Base-by-base conservation (phyloP, 768 basidiomycete genomes). In the Suillus discolor region DNA sequence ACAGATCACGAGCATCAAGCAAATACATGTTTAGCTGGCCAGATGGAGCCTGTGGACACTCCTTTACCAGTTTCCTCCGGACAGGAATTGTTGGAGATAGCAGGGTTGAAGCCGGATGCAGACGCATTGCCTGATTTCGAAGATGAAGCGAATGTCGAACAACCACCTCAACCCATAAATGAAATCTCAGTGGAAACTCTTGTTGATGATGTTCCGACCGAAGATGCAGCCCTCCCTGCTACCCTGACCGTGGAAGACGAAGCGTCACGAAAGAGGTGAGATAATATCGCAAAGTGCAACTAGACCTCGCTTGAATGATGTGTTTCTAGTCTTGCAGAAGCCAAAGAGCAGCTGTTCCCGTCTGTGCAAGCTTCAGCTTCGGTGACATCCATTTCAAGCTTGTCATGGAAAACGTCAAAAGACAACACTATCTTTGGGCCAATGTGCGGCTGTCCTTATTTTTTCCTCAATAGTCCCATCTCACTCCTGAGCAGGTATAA, bases 371-470 rank as follows among this genome's bases (percentile, higher is more conserved):
- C 71, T 39, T 57, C 63, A 60, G 72, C 62, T 72, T 75, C 65
- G 63, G 49, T n/a, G 31, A 70, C 1, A 12, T 64, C 77, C 4
- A 70, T 72, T 9, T 87, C 84, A 77, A 84, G 78, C 65, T 77
- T 78, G 44, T 79, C 84, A n/a, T 60, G 59, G 59, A 60, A 39
- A 18, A 60, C 59, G 12, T 20, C 59, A 31, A 42, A 60, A 60
- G 59, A 42, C 28, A 42, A 60, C 18, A 89, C 89, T 1, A 90
- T 90, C 34, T 90, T 90, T 69, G 88, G 87, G 25, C 86, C 87
- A 62, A 72, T 89, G 89, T 89, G 63, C 69, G 88, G 79, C 65
- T 60, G 53, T 45, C 34, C 25, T 57, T 45, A 6, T 59, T 39
- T 36, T 51, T 45, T 1, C 57, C 15, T 38, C 44, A n/a, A 11